Evolutionary conservation across 495 filamentous ascomycete species (phyloP), one percentile per base, ranked within the genome.

Genomic region (Tuber umbilicatum): DNA sequence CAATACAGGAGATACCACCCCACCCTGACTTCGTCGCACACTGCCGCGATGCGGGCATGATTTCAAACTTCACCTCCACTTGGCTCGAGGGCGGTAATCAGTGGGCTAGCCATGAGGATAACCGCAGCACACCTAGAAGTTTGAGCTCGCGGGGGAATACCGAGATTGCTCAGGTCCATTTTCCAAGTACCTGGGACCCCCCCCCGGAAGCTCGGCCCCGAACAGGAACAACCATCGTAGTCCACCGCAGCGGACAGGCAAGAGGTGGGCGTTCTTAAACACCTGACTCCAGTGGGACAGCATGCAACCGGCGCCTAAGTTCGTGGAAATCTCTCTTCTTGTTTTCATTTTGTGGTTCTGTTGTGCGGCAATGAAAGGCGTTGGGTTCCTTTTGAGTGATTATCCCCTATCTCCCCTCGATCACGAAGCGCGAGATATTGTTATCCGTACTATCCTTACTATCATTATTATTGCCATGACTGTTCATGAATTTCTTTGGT

Each of bases 101-200:
- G 9, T 31, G 3, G 41, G n/a, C 31, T 23, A 55, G 5, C 43
- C 27, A 14, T 39, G 74, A 68, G 5, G 35, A 31, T n/a, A 16
- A 27, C 14, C 41, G 16, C 14, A 75, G 16, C 14, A 75, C 75
- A 21, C 75, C 77, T 19, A 74, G 76, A 45, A 37, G 41, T 17
- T 43, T 16, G 16, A 9, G 42, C 0, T 5, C n/a, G 21, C n/a
- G 37, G 37, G 1, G 50, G 2, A 19, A n/a, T 17, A 31, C 35
- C 16, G 42, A 77, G 10, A 27, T 78, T 14, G 72, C 77, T 21
- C 55, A 39, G 23, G 72, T 79, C 12, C 38, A 40, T 31, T 78
- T 70, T 23, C 72, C 55, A 10, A 27, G 67, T 14, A 27, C 40
- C 31, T 77, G 74, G 73, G 42, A 69, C 6, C 21, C 17, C 6